These are phyloP conservation scores for Elaeagnus macrophylla DNA, from an alignment of 306 rosid genomes.

Conservation along the genomic window DNA sequence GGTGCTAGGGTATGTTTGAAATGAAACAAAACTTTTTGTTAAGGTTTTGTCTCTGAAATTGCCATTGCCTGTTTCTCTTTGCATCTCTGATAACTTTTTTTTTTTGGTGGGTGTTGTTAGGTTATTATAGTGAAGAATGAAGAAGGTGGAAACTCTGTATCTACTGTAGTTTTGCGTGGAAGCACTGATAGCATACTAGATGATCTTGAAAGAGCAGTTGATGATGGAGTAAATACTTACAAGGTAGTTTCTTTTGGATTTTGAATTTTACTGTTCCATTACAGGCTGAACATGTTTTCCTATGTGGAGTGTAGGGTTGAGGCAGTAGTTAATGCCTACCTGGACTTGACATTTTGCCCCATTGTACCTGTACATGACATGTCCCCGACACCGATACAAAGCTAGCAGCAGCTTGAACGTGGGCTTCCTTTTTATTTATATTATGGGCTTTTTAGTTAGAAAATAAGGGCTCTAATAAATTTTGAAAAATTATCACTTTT, in stretches of 20 bases:
- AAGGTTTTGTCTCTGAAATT: background rate
- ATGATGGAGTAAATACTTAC: slow-evolving; percentile 87
- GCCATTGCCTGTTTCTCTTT: slow-evolving; percentile 1
- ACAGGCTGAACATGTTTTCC: background rate
- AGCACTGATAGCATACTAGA: slow-evolving; percentile 82
- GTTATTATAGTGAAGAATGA: slow-evolving; percentile 67
- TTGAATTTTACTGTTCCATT: slow-evolving; percentile 4
- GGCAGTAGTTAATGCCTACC: background rate
- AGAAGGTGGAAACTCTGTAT: slow-evolving; percentile 77
- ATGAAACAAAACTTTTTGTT: background rate
- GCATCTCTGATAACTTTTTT: background rate
- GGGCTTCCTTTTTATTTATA: too few species aligned
- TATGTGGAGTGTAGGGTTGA: slow-evolving; percentile 1
- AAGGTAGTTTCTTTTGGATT: slow-evolving; percentile 36
- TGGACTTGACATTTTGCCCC: too few species aligned
- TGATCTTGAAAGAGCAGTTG: slow-evolving; percentile 92
- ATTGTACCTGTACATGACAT: too few species aligned
- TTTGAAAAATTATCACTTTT: too few species aligned
- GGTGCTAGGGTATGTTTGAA: slow-evolving; percentile 66
- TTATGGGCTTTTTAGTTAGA: too few species aligned
- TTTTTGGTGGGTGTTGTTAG: slow-evolving; percentile 32
- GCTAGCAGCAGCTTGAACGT: too few species aligned
- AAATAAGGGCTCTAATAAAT: too few species aligned
- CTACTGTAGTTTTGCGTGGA: slow-evolving; percentile 72
- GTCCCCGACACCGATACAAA: too few species aligned